These are phyloP conservation scores for Cicer cuneatum DNA, from an alignment of 306 rosid species.

Conservation along the genomic window DNA sequence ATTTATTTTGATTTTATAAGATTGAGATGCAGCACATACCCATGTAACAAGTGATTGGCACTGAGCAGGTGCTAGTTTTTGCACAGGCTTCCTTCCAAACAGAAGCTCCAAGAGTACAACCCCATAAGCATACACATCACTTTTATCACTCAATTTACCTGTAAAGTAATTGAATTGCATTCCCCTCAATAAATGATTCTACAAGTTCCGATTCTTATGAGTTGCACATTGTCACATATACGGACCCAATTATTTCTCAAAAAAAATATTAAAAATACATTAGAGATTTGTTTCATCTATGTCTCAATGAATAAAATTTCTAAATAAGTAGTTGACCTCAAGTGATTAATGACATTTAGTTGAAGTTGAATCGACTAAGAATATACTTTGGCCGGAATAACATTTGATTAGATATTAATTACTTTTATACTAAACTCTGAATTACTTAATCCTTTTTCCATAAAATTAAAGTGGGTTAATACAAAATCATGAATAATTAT, in stretches of 20 bases:
- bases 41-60: conserved; percentile 98
- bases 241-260: background rate
- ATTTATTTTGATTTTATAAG: conserved; percentile 8
- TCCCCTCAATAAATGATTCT: conserved; percentile 11
- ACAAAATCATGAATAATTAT: no score
- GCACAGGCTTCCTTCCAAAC: conserved; percentile 83
- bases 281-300: background rate
- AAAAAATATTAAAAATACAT: background rate
- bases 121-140: conserved; percentile 95
- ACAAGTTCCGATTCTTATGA: background rate
- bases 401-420: no score
- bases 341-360: no score
- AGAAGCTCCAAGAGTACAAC: conserved; percentile 90
- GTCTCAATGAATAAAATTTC: no score
- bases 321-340: no score
- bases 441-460: no score
- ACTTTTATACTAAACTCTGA: no score
- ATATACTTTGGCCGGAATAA: no score
- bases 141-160: conserved; percentile 93
- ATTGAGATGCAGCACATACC: conserved; percentile 57
- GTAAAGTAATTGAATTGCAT: conserved; percentile 10
- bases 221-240: background rate
- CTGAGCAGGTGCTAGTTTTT: conserved; percentile 80
- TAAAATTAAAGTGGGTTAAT: no score
- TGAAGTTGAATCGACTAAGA: no score